Conservation (phyloP, 139 green algal species). For the Chlamydomonas applanata region DNA sequence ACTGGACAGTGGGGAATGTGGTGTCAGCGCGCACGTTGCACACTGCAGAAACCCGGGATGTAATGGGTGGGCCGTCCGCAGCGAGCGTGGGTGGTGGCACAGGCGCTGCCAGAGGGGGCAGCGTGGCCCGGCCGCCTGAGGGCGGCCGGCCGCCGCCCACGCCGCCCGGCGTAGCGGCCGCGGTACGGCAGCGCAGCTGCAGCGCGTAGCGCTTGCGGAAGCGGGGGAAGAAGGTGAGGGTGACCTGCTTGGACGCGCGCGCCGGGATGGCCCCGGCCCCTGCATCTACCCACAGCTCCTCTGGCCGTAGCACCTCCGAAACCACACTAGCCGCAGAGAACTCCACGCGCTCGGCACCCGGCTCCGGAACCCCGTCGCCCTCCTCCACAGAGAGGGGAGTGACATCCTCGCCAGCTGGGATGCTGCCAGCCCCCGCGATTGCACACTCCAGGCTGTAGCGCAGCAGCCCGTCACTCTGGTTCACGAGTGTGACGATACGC, state of each 20-base stretch:
- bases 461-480: slow-evolving; percentile 64
- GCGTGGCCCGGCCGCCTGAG: background rate
- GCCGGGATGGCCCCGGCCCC: slow-evolving; percentile 38
- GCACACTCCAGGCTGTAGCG: slow-evolving; percentile 48
- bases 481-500: slow-evolving; percentile 49
- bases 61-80: background rate
- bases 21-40: too few relatives aligned
- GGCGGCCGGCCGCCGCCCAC: slow-evolving; percentile 7
- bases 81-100: background rate
- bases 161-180: slow-evolving; percentile 11
- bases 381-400: background rate
- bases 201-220: slow-evolving; percentile 52
- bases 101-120: background rate
- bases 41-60: background rate
- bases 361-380: slow-evolving; percentile 3
- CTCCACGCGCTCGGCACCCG: slow-evolving; percentile 5
- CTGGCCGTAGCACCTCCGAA: background rate
- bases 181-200: slow-evolving; percentile 39
- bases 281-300: slow-evolving; percentile 54
- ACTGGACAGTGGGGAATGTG: too few relatives aligned
- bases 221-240: slow-evolving; percentile 51
- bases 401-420: too few relatives aligned
- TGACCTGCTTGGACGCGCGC: slow-evolving; percentile 40
- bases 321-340: background rate
- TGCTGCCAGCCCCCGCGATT: too few relatives aligned